Conservation (phyloP, 257 asterid species). For the Nicotiana benthamiana region DNA sequence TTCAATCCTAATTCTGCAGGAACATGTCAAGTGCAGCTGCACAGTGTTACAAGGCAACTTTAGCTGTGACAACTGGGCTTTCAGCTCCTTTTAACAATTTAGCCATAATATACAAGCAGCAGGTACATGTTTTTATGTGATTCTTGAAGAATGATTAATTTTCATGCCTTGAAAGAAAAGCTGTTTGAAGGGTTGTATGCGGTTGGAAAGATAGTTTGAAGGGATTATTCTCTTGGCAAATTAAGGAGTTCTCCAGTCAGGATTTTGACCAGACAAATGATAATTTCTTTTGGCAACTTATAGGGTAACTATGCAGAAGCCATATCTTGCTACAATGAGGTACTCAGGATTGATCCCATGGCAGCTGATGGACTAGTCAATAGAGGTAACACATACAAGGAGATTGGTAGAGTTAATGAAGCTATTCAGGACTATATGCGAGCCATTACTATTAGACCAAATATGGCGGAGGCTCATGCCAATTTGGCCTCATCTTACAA, state of each 20-base stretch:
- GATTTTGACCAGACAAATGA: background rate
- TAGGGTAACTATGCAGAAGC: conserved; percentile 98
- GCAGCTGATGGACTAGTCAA: conserved; percentile 98
- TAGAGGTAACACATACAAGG: conserved; percentile 93
- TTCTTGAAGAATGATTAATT: background rate
- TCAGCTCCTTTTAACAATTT: conserved; percentile 95
- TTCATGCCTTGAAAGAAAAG: background rate
- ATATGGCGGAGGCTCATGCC: conserved; percentile 99
- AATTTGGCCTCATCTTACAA: conserved; percentile 97
- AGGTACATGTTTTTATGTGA: conserved; percentile 36
- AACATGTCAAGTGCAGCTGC: conserved; percentile 94
- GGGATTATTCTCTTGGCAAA: background rate
- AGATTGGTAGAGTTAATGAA: conserved; percentile 89
- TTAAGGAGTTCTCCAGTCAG: background rate
- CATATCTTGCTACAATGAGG: conserved; percentile 94
- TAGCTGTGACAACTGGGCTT: conserved; percentile 83
- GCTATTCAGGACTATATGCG: conserved; percentile 84
- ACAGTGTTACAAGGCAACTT: conserved; percentile 88
- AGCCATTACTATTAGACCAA: conserved; percentile 77
- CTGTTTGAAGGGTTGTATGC: background rate
- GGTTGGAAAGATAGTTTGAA: background rate
- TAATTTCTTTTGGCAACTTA: conserved; percentile 8
- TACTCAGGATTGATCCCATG: conserved; percentile 86
- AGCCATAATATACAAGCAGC: conserved; percentile 93
- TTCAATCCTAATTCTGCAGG: conserved; percentile 37